Evolutionary conservation across 495 filamentous ascomycete species (phyloP), one percentile per base, ranked within the genome.

Genomic region (Tuber brumale): DNA sequence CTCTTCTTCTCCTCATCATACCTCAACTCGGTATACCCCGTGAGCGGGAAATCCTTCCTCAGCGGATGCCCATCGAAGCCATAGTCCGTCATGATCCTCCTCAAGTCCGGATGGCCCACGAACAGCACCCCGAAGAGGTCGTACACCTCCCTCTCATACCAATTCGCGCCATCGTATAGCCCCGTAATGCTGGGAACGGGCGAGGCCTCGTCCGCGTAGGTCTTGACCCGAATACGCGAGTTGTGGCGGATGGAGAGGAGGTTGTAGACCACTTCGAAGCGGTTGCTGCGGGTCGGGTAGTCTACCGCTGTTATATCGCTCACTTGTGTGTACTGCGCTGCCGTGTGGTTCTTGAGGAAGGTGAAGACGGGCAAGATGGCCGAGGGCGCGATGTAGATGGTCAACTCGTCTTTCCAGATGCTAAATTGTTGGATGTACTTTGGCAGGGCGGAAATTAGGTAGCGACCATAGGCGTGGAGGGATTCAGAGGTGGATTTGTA

Each of bases 1-100:
- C 96, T 89, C 89, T 99, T 98, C 92, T 98, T 99, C 89, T 98
- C 96, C 85, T 99, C 96, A 82, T 97, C 95, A 81, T 94, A 99
- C 76, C 96, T 88, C 72, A 99, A 91, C 89, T 99, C 96, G 72
- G 96, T 99, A 87, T 99, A 99, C 57, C 96, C 96, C 35, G 96
- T 98, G 84, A 98, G 86, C 43, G 96, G 96, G 85, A 99, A 99
- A 83, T 99, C 96, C 85, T 99, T 99, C 83, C 96, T 88, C 82
- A 99, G 86, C 14, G 96, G 96, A 87, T 98, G 95, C 35, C 96
- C 96, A 84, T 99, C 96, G 83, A 99, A 99, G 71, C 96, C 96
- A 85, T 99, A 99, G 83, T 99, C 96, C 61, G 96, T 99, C 95
- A 99, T 96, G 87, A 99, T 98, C 80, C 96, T 90, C 82, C 96